Percentiles rank a stretch among this genome's conserved stretches.
Evolutionary conservation across 257 asterid genomes (phyloP).

Genomic region (Ocimum tenuiflorum): DNA sequence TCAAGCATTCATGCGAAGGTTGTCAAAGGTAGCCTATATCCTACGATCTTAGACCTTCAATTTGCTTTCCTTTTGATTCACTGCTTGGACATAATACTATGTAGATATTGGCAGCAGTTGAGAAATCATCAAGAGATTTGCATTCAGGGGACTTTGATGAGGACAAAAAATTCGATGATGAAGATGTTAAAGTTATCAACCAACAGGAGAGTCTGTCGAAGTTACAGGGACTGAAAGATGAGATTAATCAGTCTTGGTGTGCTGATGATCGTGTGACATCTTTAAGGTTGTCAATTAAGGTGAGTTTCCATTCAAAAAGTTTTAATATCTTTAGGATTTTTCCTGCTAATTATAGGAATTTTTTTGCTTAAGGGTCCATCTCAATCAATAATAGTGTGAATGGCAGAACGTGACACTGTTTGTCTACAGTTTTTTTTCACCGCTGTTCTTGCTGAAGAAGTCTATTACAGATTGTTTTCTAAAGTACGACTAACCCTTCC

Average conservation of each 20-base stretch:
- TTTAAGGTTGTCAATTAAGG: slow-evolving; percentile 80
- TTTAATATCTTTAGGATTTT: background rate
- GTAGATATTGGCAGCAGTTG: slow-evolving; percentile 36
- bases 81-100: slow-evolving; percentile 22
- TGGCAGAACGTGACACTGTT: background rate
- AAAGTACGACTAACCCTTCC: background rate
- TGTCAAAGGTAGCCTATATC: slow-evolving; percentile 48
- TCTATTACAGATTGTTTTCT: background rate
- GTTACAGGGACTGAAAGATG: slow-evolving; percentile 60
- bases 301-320: slow-evolving; percentile 21
- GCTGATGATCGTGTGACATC: slow-evolving; percentile 69
- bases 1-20: slow-evolving; percentile 47
- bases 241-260: slow-evolving; percentile 64
- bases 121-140: slow-evolving; percentile 38
- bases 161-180: slow-evolving; percentile 44
- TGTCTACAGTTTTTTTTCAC: background rate
- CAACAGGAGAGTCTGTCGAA: slow-evolving; percentile 63
- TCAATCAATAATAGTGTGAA: background rate
- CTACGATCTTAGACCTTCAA: background rate
- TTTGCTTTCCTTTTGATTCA: slow-evolving; percentile 9
- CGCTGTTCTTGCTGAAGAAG: background rate
- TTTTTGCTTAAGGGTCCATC: background rate
- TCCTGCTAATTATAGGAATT: background rate
- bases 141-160: slow-evolving; percentile 56
- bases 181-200: slow-evolving; percentile 42